Evolutionary conservation across 202 grass and related monocot genomes (phyloP).

Genomic region (Eragrostis tef): DNA sequence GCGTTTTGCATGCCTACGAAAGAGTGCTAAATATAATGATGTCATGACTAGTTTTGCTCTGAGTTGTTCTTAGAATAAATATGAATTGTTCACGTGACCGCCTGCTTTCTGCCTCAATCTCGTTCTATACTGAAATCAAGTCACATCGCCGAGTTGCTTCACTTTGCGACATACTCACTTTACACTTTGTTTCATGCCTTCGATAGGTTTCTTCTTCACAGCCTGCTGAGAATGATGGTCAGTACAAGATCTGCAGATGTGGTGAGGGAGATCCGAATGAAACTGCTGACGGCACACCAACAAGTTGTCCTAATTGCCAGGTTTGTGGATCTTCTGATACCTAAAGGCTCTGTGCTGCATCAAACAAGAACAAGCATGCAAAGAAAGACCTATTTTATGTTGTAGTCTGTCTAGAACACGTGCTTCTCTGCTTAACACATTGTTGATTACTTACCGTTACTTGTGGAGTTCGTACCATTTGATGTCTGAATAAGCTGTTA

Average conservation of each 20-base stretch:
- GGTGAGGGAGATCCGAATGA: conserved; percentile 79
- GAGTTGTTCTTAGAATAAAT: not conserved
- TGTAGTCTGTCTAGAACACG: not conserved
- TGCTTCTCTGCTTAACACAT: not conserved
- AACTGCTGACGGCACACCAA: conserved; percentile 58
- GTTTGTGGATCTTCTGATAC: conserved; percentile 56
- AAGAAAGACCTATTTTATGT: conserved; percentile 4
- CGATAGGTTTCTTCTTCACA: conserved; percentile 71
- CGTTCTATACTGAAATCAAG: not conserved
- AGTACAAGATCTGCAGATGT: conserved; percentile 70
- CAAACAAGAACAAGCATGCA: not conserved
- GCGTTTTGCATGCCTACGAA: not conserved
- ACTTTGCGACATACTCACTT: conserved; percentile 36
- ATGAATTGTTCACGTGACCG: not conserved
- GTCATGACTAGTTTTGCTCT: not conserved
- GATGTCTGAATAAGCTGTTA: conserved; percentile 43
- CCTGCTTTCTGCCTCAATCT: not conserved
- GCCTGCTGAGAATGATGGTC: conserved; percentile 56
- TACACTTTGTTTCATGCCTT: conserved; percentile 38
- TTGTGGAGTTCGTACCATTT: conserved; percentile 6
- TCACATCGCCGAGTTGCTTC: not conserved
- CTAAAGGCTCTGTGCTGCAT: conserved; percentile 17
- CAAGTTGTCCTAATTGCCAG: conserved; percentile 71
- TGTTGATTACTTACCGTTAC: not conserved
- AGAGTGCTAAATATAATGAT: not conserved